These are phyloP conservation scores for Candida schatavii DNA, from an alignment of 805 yeast species.

Conservation along the genomic window DNA sequence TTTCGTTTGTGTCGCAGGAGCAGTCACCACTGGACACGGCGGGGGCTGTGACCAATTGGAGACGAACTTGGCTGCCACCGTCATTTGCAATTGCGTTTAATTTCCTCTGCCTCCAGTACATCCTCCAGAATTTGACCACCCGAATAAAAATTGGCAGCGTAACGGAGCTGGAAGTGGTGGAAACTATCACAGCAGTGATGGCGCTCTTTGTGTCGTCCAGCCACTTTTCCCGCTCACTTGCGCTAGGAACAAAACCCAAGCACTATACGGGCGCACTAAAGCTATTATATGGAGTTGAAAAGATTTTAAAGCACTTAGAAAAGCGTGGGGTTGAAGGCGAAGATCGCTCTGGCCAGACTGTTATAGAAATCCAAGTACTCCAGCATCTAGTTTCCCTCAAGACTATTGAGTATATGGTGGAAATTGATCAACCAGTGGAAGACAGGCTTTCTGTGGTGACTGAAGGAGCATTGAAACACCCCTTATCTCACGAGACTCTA, in stretches of 20 bases:
- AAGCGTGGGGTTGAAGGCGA: constrained; percentile 6
- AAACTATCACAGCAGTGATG: constrained; percentile 13
- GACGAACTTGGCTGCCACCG: too few relatives aligned
- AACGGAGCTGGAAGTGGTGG: constrained; percentile 6
- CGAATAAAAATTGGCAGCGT: constrained; percentile 7
- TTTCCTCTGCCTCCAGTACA: constrained; percentile 25
- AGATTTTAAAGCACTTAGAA: constrained; percentile 14
- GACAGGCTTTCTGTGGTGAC: neutral
- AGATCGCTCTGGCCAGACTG: constrained; percentile 5
- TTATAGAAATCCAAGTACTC: too few relatives aligned
- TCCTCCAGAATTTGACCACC: constrained; percentile 21
- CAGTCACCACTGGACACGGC: too few relatives aligned
- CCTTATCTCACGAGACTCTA: too few relatives aligned
- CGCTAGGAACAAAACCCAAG: constrained; percentile 3
- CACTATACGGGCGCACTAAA: constrained; percentile 23
- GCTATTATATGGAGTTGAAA: constrained; percentile 23
- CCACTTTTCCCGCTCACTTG: constrained; percentile 23
- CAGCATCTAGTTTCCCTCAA: neutral
- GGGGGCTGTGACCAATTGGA: too few relatives aligned
- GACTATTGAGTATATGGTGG: neutral
- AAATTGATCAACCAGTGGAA: too few relatives aligned
- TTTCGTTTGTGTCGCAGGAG: too few relatives aligned
- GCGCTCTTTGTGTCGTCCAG: constrained; percentile 15
- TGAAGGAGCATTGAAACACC: too few relatives aligned
- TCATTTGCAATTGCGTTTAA: constrained; percentile 24